Base-by-base conservation (phyloP, 352 stramenopile species). In the Pythium aquatile region DNA sequence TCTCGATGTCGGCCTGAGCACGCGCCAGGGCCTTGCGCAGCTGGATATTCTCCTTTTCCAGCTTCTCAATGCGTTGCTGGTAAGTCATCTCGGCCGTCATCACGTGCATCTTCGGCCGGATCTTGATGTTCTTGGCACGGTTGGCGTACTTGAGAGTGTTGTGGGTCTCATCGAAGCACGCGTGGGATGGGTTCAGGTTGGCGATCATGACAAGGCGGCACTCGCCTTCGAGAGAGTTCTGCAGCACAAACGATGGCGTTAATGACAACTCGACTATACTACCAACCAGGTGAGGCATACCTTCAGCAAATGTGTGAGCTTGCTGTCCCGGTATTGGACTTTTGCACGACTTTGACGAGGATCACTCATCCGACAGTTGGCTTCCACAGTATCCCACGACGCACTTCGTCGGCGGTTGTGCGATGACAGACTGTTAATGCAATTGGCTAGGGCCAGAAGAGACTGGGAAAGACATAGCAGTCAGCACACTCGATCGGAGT, bases 71-170 rank as follows among this genome's bases (percentile, higher is more conserved):
- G 13, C 77, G 79, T 57, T 87, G 79, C 29, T 84, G 69, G 54
- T 83, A 81, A 24, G 76, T 85, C 79, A 87, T 87, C 35, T 85
- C 79, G 2, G 76, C 77, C 2, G 79, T 93, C 58, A 96, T 76
- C 40, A 96, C 85, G 65, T 97, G 90, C 69, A 81, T 79, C 61
- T 87, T 88, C 1, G 88, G 83, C 10, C 87, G 81, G 33, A 91
- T 97, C 63, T 96, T 94, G 72, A 97, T 97, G 61, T 95, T 94
- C 69, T 97, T 97, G 29, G 89, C 89, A 14, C 89, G 78, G 47
- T 96, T 96, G 8, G 89, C 89, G 53, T 86, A 88, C 75, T 97
- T 97, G 20, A 97, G 74, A 11, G 89, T 97, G 69, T 97, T 97
- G 59, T 96, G 79, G 2, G 85, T 94, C 64, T 97, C 89, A 54